A percentile compares a stretch with the other conserved stretches of the same genome.
Evolutionary conservation across 768 basidiomycete species (phyloP).

Genomic region (Boletus barrowsii): DNA sequence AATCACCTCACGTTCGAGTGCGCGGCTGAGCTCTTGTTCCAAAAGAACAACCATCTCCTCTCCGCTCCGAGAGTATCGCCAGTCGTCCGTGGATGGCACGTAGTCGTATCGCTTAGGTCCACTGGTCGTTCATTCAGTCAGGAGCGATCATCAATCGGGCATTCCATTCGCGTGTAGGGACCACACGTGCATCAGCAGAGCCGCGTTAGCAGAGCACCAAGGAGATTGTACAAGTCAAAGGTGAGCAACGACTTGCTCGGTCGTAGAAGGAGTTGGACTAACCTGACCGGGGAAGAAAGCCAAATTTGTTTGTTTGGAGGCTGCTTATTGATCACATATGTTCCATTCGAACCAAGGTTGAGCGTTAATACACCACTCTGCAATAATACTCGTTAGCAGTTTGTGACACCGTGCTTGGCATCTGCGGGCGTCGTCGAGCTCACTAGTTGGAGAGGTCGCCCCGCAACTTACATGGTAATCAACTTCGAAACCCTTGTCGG

Average conservation of each 20-base stretch:
- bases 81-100: conserved; percentile 48
- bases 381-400: conserved; percentile 10
- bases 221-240: not conserved
- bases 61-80: conserved; percentile 77
- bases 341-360: conserved; percentile 69
- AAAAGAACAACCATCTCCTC: conserved; percentile 58
- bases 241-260: not conserved
- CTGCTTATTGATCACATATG: conserved; percentile 96
- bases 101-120: conserved; percentile 94
- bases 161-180: conserved; percentile 5
- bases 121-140: conserved; percentile 39
- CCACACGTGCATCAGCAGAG: not conserved
- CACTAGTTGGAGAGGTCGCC: not conserved
- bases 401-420: not conserved
- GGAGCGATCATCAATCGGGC: not conserved
- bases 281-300: conserved; percentile 90
- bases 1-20: conserved; percentile 36
- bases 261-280: conserved; percentile 15
- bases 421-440: not conserved
- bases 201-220: not conserved
- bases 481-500: conserved; percentile 65
- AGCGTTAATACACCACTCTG: conserved; percentile 93
- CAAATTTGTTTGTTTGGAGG: conserved; percentile 97
- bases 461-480: conserved; percentile 73
- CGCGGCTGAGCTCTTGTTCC: conserved; percentile 60